Base-by-base conservation (phyloP, 164 flowering plant genomes). In the Macadamia integrifolia region DNA sequence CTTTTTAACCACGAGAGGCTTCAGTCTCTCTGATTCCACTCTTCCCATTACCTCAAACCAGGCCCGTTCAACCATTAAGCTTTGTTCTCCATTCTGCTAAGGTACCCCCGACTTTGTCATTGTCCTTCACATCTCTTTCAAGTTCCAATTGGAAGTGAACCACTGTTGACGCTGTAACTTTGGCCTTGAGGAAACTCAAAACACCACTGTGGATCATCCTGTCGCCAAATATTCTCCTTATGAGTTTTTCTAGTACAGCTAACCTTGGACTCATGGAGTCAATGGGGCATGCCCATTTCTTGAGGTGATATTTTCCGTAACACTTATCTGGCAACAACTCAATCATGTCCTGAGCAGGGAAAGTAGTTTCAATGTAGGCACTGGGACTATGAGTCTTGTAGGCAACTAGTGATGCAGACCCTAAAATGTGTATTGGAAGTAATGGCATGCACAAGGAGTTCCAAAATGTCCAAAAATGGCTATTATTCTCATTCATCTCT, bases 31-130 rank as follows among this genome's bases (percentile, higher is more conserved):
- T 9, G 31, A 79, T 60, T 86, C 91, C 66, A 86, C 72, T 68
- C 84, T 83, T 8, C 90, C 92, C 69, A 78, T 70, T 17, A 87
- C 77, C 65, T 87, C 83, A 73, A 87, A 89, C 75, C 74, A 77
- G 31, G 74, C 66, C 56, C 82, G 81, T 65, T 85, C 88, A 49
- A 76, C 68, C 1, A 56, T 75, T 75, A 11, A 88, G 92, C 79
- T 72, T 85, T 18, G 91, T 89, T 78, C 88, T 86, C 92, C 92
- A 89, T 61, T 85, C 82, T 14, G 82, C 85, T 74, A 80, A 43
- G 40, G 71, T 75, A 6, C 69, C 67, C 68, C 69, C 59, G 30
- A 61, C 46, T 9, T 69, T 65, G 31, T 76, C 85, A 58, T 78
- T 76, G 23, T 61, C 43, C 50, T 75, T 67, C 42, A 85, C 55